phyloP scores from a whole-genome alignment of 2,329 filamentous ascomycete species.

The Penicillium oxalicum region DNA sequence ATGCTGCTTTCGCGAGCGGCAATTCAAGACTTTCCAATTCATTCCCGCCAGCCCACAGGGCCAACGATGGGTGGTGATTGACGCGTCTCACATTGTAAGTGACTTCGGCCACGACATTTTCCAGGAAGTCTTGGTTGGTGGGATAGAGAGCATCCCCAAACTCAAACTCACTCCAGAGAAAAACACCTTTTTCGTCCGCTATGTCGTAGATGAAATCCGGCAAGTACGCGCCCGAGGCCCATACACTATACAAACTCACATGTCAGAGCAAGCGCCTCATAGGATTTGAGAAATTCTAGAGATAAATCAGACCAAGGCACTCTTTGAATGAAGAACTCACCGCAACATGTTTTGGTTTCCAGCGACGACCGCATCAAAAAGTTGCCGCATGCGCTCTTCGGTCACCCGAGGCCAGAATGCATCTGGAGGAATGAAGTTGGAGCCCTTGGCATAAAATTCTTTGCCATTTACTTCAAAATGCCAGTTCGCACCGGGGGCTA shows the following conservation, averaged over 20 bases:
- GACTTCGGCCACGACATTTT: slow-evolving; percentile 52
- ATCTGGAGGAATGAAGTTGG: slow-evolving; percentile 59
- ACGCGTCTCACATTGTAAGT: slow-evolving; percentile 56
- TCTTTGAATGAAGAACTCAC: not conserved
- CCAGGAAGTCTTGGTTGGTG: slow-evolving; percentile 48
- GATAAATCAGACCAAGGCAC: no score
- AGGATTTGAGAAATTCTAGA: no score
- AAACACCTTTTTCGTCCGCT: slow-evolving; percentile 55
- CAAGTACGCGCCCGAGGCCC: slow-evolving; percentile 55
- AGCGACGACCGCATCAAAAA: slow-evolving; percentile 51
- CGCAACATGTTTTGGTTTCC: slow-evolving; percentile 61
- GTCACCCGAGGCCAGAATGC: slow-evolving; percentile 59
- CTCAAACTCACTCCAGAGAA: slow-evolving; percentile 60
- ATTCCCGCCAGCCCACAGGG: slow-evolving; percentile 53
- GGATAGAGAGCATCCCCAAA: slow-evolving; percentile 59
- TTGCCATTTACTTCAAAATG: slow-evolving; percentile 62
- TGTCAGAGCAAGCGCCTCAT: no score
- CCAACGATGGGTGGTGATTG: slow-evolving; percentile 55
- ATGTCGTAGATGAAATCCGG: slow-evolving; percentile 60
- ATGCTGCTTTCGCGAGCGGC: slow-evolving; percentile 36
- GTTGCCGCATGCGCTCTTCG: slow-evolving; percentile 43
- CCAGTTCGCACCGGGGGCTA: slow-evolving; percentile 55
- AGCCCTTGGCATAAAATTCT: slow-evolving; percentile 59
- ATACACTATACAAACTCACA: slow-evolving; percentile 35
- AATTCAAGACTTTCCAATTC: slow-evolving; percentile 56